phyloP scores from a whole-genome alignment of 495 filamentous ascomycete species.

The Clohesyomyces aquaticus region DNA sequence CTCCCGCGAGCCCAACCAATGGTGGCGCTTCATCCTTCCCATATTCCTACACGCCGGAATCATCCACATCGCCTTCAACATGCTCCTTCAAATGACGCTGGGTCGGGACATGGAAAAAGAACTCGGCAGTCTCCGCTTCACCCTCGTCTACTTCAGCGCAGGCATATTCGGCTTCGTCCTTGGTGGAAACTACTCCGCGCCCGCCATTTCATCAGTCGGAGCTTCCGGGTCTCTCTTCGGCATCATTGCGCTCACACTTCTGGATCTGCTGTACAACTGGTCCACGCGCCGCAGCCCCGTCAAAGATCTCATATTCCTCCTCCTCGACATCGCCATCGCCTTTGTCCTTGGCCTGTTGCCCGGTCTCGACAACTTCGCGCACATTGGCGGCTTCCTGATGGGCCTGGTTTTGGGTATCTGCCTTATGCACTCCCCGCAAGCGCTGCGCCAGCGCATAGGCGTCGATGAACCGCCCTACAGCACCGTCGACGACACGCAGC shows the following conservation, averaged over 20 bases:
- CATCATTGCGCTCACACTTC: slow-evolving; percentile 80
- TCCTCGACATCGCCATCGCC: slow-evolving; percentile 81
- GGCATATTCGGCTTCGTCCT: slow-evolving; percentile 97
- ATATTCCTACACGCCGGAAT: slow-evolving; percentile 95
- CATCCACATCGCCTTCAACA: slow-evolving; percentile 93
- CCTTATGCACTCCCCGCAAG: slow-evolving; percentile 82
- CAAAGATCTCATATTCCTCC: slow-evolving; percentile 80
- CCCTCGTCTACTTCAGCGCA: slow-evolving; percentile 82
- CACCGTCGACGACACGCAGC: slow-evolving; percentile 53
- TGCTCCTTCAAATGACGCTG: slow-evolving; percentile 84
- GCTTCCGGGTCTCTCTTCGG: slow-evolving; percentile 91
- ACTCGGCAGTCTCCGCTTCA: slow-evolving; percentile 84
- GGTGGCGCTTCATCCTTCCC: slow-evolving; percentile 93
- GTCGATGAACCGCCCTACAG: slow-evolving; percentile 67
- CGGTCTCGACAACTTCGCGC: slow-evolving; percentile 93
- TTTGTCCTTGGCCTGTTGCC: slow-evolving; percentile 92
- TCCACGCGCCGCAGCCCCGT: slow-evolving; percentile 69
- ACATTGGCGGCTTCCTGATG: slow-evolving; percentile 95
- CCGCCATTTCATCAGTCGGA: slow-evolving; percentile 78
- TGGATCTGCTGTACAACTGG: slow-evolving; percentile 95
- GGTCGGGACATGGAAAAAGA: slow-evolving; percentile 87
- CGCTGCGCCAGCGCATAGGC: slow-evolving; percentile 75
- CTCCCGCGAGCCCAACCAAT: slow-evolving; percentile 75
- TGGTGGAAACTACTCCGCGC: slow-evolving; percentile 87
- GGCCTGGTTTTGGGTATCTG: slow-evolving; percentile 84